phyloP scores from a whole-genome alignment of 345 rosid species.

The Lumnitzera littorea region DNA sequence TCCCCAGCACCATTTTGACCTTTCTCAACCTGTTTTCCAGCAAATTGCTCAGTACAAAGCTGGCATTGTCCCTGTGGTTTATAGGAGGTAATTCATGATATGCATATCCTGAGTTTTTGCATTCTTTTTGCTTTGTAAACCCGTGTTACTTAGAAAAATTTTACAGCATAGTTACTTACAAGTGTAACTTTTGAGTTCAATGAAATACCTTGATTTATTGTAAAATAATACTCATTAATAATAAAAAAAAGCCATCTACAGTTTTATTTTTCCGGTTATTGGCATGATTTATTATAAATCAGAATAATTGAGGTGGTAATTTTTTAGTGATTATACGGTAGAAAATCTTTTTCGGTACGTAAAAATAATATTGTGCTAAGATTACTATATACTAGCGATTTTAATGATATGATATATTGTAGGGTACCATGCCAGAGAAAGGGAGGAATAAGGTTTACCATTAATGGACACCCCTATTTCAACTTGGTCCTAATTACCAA shows the following conservation, averaged over 20 bases:
- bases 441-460: conserved; percentile 50
- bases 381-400: neutral
- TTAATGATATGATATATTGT: neutral
- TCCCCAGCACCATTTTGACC: conserved; percentile 56
- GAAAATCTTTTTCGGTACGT: no score
- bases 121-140: no score
- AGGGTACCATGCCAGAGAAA: conserved; percentile 53
- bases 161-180: no score
- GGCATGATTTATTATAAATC: no score
- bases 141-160: no score
- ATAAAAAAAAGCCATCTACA: no score
- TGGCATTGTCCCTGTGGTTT: conserved; percentile 57
- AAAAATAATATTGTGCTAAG: neutral
- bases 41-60: conserved; percentile 51
- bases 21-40: conserved; percentile 54
- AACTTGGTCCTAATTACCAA: conserved; percentile 50
- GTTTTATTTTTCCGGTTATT: no score
- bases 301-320: no score
- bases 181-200: no score
- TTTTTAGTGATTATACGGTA: no score
- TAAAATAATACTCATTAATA: no score
- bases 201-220: no score
- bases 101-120: neutral
- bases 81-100: conserved; percentile 30
- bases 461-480: conserved; percentile 54